Conservation (phyloP, 176 grass and related monocot species). For the Zea mays region Zm-B73-REFERENCE-NAM-5.0 NC_050098.1:202699001-202699500, state of each 20-base stretch:
- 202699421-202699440: conserved; percentile 82
- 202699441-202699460: conserved; percentile 62
- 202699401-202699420: conserved; percentile 78
- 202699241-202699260: not conserved
- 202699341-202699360: conserved; percentile 64
- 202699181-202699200: not conserved
- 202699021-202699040: conserved; percentile 39
- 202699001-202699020: conserved; percentile 36
- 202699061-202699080: not conserved
- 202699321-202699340: conserved; percentile 65
- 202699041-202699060: conserved; percentile 12
- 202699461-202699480: conserved; percentile 67
- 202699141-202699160: not conserved
- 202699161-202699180: not conserved
- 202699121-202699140: not conserved
- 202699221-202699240: not conserved
- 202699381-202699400: conserved; percentile 93
- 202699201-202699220: not conserved
- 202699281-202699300: not conserved
- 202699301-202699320: conserved; percentile 87
- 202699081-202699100: conserved; percentile 8
- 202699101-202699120: not conserved
- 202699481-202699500: conserved; percentile 93
- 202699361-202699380: conserved; percentile 58
- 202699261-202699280: not conserved